Percentiles rank a stretch among this genome's conserved stretches.
phyloP scores from a whole-genome alignment of 1,139 yeast species.

The Wickerhamiella pararugosa region DNA sequence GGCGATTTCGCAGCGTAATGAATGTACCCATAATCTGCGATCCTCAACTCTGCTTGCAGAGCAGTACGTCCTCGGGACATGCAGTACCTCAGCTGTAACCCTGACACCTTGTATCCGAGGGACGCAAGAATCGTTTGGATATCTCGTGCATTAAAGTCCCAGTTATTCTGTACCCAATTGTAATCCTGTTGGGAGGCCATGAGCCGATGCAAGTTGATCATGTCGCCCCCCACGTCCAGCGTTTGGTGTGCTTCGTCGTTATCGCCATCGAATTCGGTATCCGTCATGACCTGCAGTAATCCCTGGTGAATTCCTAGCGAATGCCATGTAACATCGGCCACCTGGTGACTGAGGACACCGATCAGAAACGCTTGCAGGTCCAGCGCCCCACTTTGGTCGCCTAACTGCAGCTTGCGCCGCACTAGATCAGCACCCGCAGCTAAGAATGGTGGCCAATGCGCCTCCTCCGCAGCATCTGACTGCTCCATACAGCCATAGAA shows the following conservation, averaged over 20 bases:
- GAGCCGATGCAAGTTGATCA: constrained; percentile 30
- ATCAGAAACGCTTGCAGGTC: constrained; percentile 36
- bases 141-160: constrained; percentile 33
- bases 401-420: constrained; percentile 18
- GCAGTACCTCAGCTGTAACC: constrained; percentile 28
- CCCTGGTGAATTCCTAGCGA: constrained; percentile 40
- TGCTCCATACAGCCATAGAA: constrained; percentile 39
- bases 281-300: constrained; percentile 32
- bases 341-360: constrained; percentile 43
- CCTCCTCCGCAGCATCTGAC: constrained; percentile 38
- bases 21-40: constrained; percentile 21
- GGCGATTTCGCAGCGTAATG: constrained; percentile 31
- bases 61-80: constrained; percentile 39
- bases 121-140: constrained; percentile 24
- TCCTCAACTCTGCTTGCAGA: constrained; percentile 28
- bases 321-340: constrained; percentile 50
- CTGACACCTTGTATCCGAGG: constrained; percentile 24
- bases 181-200: constrained; percentile 19
- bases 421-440: constrained; percentile 29
- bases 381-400: constrained; percentile 13
- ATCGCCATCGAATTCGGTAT: constrained; percentile 36
- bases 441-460: constrained; percentile 54
- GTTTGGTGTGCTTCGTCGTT: constrained; percentile 33
- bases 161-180: constrained; percentile 25
- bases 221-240: constrained; percentile 46